These are phyloP conservation scores for Naematelia aurantialba DNA, from an alignment of 768 basidiomycete species.

Conservation along the genomic window DNA sequence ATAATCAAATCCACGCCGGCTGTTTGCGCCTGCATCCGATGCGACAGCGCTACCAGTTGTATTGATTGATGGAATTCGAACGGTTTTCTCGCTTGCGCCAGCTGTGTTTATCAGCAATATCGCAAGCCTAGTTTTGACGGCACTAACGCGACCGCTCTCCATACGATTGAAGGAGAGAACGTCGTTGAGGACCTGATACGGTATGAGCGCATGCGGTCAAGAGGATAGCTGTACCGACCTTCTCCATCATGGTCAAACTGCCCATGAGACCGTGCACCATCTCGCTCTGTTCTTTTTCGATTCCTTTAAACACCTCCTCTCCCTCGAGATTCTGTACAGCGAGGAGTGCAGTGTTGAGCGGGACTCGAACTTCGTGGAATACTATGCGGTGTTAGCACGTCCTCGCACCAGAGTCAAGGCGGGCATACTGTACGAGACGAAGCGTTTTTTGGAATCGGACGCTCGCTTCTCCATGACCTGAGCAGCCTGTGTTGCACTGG, in stretches of 20 bases:
- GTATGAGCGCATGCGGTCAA: no score
- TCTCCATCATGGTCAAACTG: slow-evolving; percentile 49
- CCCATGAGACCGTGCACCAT: slow-evolving; percentile 71
- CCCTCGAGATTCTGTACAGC: slow-evolving; percentile 92
- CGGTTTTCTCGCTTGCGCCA: slow-evolving; percentile 56
- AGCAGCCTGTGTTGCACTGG: slow-evolving; percentile 66
- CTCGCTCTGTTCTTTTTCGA: slow-evolving; percentile 65
- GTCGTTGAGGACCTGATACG: slow-evolving; percentile 48
- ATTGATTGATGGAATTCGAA: slow-evolving; percentile 55
- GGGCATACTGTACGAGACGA: slow-evolving; percentile 52
- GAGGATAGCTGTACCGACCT: no score
- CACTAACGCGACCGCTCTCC: no score
- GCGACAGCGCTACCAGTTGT: slow-evolving; percentile 51
- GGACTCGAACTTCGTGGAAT: slow-evolving; percentile 56
- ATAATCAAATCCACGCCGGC: slow-evolving; percentile 61
- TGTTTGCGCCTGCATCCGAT: slow-evolving; percentile 46
- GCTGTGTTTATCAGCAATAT: no score
- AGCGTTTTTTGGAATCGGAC: slow-evolving; percentile 74
- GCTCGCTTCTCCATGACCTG: slow-evolving; percentile 70
- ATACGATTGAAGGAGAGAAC: slow-evolving; percentile 51
- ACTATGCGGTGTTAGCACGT: slow-evolving; percentile 25
- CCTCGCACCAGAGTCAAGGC: background rate
- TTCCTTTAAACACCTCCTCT: slow-evolving; percentile 61
- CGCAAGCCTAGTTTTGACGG: no score
- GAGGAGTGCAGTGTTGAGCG: slow-evolving; percentile 61